A percentile compares a stretch with the other conserved stretches of the same genome.
phyloP scores from a whole-genome alignment of 2,329 filamentous ascomycete genomes.

The Colletotrichum costaricense region DNA sequence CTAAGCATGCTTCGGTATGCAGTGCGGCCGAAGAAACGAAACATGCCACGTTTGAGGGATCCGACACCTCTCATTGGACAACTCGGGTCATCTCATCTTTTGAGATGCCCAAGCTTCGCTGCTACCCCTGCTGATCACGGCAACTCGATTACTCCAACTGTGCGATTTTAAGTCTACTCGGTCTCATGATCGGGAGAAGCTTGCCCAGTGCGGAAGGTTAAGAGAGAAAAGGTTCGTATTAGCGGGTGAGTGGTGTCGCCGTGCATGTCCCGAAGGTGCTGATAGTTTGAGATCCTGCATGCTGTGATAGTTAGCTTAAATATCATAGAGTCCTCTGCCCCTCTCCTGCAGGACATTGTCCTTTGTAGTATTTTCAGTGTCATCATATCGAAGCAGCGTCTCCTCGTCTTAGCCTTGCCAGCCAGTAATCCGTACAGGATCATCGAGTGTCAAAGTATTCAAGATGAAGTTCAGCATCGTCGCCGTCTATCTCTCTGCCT shows the following conservation, averaged over 20 bases:
- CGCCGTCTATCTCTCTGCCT: conserved; percentile 12
- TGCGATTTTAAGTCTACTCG: background rate
- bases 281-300: background rate
- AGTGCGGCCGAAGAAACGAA: conserved; percentile 33
- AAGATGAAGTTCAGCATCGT: conserved; percentile 23
- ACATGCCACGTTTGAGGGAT: conserved; percentile 29
- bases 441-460: background rate
- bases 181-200: conserved; percentile 27
- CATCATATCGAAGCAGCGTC: background rate
- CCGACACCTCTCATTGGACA: conserved; percentile 9
- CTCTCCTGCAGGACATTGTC: background rate
- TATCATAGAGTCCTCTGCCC: conserved; percentile 17
- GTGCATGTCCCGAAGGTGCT: background rate
- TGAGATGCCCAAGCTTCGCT: conserved; percentile 19
- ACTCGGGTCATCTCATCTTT: conserved; percentile 20
- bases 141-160: background rate
- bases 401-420: background rate
- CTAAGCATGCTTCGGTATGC: conserved; percentile 27
- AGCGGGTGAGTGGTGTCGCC: background rate
- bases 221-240: conserved; percentile 18
- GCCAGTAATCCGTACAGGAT: background rate
- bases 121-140: conserved; percentile 6
- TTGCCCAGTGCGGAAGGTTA: conserved; percentile 22
- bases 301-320: conserved; percentile 2
- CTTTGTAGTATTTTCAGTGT: background rate